Base-by-base conservation (phyloP, 768 basidiomycete genomes). In the Grammothele lineata region DNA sequence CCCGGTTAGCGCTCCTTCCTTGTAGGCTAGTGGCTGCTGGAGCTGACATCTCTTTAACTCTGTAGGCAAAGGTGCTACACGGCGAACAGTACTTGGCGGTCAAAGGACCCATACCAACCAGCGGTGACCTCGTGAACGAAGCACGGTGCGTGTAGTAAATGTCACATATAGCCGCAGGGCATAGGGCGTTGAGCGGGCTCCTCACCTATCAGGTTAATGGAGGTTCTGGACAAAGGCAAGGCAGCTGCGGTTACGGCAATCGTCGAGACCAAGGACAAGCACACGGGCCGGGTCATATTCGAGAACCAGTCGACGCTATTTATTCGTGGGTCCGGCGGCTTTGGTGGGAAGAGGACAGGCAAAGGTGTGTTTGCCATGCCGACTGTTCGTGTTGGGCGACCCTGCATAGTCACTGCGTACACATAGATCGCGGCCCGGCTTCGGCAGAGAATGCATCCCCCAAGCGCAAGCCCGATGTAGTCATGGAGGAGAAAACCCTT, bases 81-180 rank as follows among this genome's bases (percentile, higher is more conserved):
- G 96, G 96, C 37, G 96, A 99, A 62, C 96, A 98, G 60, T 98
- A 91, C 66, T 70, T 99, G 56, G 77, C 81, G 50, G 90, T 99
- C 64, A 85, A 87, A 58, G 82, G 71, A 2, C 83, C 87, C 0
- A 88, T 98, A 50, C 94, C 95, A 0, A 91, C 91, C 0, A 82
- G 75, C 49, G 95, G 82, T 0, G 80, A 85, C 18, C 71, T 98
- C 18, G 73, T 91, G 24, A 94, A 76, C 61, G 73, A 87, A 54
- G 77, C 82, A 5, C 76, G 85, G 83, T 83, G 62, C n/a, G n/a
- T 35, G 71, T 70, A 2, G 5, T n/a, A 6, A 11, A 10, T 40
- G 32, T n/a, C n/a, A n/a, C n/a, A n/a, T n/a, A n/a, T n/a, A n/a
- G n/a, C n/a, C n/a, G n/a, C n/a, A n/a, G n/a, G n/a, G n/a, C n/a